These are phyloP conservation scores for Chaetomium globosum DNA, from an alignment of 2,329 filamentous ascomycete species.

Conservation along the genomic window DNA sequence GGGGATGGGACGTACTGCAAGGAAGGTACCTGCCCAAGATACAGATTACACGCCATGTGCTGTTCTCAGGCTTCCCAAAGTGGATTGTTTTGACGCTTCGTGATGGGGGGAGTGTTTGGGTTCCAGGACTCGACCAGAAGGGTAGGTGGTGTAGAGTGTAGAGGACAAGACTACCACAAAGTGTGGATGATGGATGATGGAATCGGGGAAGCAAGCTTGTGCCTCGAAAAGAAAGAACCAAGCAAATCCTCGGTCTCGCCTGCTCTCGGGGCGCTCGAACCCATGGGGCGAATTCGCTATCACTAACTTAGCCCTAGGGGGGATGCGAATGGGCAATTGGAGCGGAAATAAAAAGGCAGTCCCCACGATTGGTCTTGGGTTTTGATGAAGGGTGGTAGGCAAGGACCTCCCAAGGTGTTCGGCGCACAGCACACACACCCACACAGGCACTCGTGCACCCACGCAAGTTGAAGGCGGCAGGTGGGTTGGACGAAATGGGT, in stretches of 20 bases:
- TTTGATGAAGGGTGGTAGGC: slow-evolving; percentile 24
- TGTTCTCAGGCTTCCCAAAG: neutral
- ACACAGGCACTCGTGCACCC: neutral
- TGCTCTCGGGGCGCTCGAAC: slow-evolving; percentile 21
- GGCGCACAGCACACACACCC: neutral
- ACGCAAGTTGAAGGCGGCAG: neutral
- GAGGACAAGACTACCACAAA: neutral
- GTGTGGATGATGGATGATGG: neutral
- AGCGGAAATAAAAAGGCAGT: slow-evolving; percentile 24
- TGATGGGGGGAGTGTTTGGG: neutral
- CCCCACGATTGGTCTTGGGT: slow-evolving; percentile 30
- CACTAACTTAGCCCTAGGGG: slow-evolving; percentile 11
- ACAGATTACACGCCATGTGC: neutral
- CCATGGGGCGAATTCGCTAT: slow-evolving; percentile 22
- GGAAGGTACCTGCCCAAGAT: neutral
- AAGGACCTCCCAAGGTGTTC: slow-evolving; percentile 8
- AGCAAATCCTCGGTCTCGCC: slow-evolving; percentile 23
- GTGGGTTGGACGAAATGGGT: slow-evolving; percentile 18
- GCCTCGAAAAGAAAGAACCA: slow-evolving; percentile 18
- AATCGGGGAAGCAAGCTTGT: slow-evolving; percentile 14
- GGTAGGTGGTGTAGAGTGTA: neutral
- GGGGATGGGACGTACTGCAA: neutral
- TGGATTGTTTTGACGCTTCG: neutral
- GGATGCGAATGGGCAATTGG: slow-evolving; percentile 26
- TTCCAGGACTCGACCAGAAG: neutral